Percentiles rank a stretch among this genome's conserved stretches.
phyloP scores from a whole-genome alignment of 345 rosid species.

The Barbarea vulgaris region DNA sequence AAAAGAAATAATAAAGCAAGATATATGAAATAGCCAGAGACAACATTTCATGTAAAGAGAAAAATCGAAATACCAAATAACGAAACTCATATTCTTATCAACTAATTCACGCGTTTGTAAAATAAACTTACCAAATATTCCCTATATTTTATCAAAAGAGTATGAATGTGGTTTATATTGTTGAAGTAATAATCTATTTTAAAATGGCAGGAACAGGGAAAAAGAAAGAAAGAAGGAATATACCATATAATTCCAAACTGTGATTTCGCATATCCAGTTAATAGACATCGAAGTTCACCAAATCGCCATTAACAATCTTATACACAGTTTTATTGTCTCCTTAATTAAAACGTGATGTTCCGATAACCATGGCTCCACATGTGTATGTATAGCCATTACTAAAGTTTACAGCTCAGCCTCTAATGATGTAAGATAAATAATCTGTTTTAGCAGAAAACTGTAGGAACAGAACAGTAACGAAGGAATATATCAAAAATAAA shows the following conservation, averaged over 20 bases:
- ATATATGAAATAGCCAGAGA: neutral
- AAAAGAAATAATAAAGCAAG: neutral
- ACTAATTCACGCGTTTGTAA: constrained; percentile 5
- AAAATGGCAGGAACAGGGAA: neutral
- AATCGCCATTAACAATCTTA: no score
- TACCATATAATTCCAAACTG: neutral
- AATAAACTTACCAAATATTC: neutral
- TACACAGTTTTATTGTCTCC: no score
- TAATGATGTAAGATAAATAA: neutral
- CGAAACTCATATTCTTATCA: neutral
- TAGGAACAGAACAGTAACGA: neutral
- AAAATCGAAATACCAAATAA: constrained; percentile 6
- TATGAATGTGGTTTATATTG: neutral
- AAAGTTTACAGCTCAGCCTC: no score
- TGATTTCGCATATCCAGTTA: no score
- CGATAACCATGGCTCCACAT: no score
- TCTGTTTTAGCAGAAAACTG: neutral
- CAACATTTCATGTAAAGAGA: constrained; percentile 2
- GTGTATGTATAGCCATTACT: no score
- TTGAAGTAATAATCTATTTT: neutral
- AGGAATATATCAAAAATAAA: neutral
- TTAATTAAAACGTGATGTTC: no score
- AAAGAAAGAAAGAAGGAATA: neutral
- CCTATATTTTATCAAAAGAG: neutral
- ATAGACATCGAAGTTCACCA: no score